Evolutionary conservation across 495 filamentous ascomycete species (phyloP).

Genomic region (Penicillium turbatum): DNA sequence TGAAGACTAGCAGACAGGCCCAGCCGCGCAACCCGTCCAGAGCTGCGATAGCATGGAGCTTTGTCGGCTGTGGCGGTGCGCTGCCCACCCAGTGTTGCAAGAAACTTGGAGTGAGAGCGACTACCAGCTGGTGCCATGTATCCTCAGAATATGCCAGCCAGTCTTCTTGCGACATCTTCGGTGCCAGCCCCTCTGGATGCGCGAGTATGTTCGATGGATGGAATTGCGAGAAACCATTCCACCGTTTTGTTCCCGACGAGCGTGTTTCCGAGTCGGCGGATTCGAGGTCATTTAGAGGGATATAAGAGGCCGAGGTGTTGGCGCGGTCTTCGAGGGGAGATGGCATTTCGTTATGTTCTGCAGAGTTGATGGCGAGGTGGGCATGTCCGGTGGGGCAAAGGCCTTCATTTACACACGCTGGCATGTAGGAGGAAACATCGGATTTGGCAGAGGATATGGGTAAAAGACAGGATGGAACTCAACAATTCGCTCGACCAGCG

Average conservation of each 20-base stretch:
- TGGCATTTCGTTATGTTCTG: slow-evolving; percentile 14
- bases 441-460: neutral
- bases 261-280: slow-evolving; percentile 5
- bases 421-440: neutral
- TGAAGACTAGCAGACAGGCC: slow-evolving; percentile 51
- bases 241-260: slow-evolving; percentile 14
- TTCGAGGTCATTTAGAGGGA: slow-evolving; percentile 36
- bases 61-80: slow-evolving; percentile 24
- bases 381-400: neutral
- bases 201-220: slow-evolving; percentile 30
- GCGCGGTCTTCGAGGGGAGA: slow-evolving; percentile 9
- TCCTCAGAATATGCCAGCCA: slow-evolving; percentile 29
- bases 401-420: neutral
- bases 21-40: slow-evolving; percentile 50
- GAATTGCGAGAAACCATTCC: slow-evolving; percentile 27
- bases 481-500: neutral
- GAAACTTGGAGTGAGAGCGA: slow-evolving; percentile 40
- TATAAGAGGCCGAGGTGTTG: slow-evolving; percentile 25
- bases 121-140: slow-evolving; percentile 28
- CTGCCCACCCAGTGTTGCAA: slow-evolving; percentile 39
- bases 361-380: neutral
- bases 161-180: slow-evolving; percentile 24
- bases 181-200: slow-evolving; percentile 20
- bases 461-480: neutral
- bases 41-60: slow-evolving; percentile 43